Base-by-base conservation (phyloP, 176 grass and related monocot species). In the Ensete ventricosum region DNA sequence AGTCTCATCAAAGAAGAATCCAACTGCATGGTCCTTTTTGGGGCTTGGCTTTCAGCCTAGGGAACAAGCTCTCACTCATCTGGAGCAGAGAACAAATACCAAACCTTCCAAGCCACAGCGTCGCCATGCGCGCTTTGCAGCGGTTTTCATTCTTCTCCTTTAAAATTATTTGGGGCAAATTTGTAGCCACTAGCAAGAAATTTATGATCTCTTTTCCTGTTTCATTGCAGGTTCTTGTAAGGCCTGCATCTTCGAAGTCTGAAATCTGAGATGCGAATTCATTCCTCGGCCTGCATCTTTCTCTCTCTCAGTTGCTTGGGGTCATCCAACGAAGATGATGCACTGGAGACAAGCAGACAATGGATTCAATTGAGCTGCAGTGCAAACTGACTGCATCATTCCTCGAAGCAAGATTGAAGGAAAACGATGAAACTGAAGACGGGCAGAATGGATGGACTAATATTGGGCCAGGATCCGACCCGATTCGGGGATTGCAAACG, bases 21-120 rank as follows among this genome's bases (percentile, higher is more conserved):
- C 72, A 75, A 74, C 49, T 63, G 12, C 76, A n/a, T 81, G 82
- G 69, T 91, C 88, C 63, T 89, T 99, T 82, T 89, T 99, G 67
- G 91, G 88, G 77, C 87, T 99, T 65, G 84, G 83, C 82, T 81
- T 87, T 50, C 85, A 88, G 77, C 73, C 34, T 43, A 62, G 2
- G 83, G 93, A 93, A 82, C 88, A 93, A 83, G 65, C 78, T 78
- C 64, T 74, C 0, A 67, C n/a, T 23, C 67, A 82, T 66, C 73
- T 71, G 62, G 78, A 89, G 84, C 17, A 82, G 77, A 73, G 82
- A 49, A 81, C 72, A 55, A 79, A 67, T 55, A 16, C 71, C 65
- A 91, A 91, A 75, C 63, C 80, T 79, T 62, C 78, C 21, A 83
- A 83, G 52, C 58, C 77, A 77, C 82, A 73, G 21, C 78, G 22